Base-by-base conservation (phyloP, 768 basidiomycete species). In the Amanita molliuscula region DNA sequence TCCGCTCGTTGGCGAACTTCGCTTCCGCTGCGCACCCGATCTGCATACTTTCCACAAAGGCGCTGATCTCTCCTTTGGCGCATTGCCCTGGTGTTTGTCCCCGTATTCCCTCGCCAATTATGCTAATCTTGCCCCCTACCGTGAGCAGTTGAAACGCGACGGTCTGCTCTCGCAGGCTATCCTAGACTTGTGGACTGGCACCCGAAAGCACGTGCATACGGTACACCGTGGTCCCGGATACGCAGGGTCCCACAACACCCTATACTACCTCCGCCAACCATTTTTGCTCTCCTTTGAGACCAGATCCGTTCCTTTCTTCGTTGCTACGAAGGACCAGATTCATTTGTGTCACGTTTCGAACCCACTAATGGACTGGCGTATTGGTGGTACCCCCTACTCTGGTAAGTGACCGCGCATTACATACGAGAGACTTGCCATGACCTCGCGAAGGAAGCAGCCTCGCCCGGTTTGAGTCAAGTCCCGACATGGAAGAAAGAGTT, bases 1-100 rank as follows among this genome's bases (percentile, higher is more conserved):
- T 13, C 44, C 41, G 6, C 35, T 48, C 15, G 51, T 41, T 18
- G 51, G 42, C 2, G 44, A 52, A 26, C 9, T 55, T 9, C 54
- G 54, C 13, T 55, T 55, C 40, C 51, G 54, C 6, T 10, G 48
- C 6, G 41, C 54, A n/a, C 16, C 3, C 8, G 26, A 20, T 29
- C 35, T 20, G 10, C 6, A 33, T 2, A 10, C 11, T 3, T 47
- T 47, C n/a, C 16, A 23, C 33, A 4, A 16, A 11, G 35, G 46
- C 33, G 3, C 6, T n/a, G 46, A 47, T 35, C 33, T 47, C 34
- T 47, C 46, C 18, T n/a, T n/a, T n/a, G 33, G 25, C 18, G 5
- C 34, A 1, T n/a, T 21, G 0, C 46, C 46, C 16, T 47, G 46
- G 46, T 10, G 5, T 3, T 6, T 47, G 9, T 25, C 46, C 21